Evolutionary conservation across 2,329 filamentous ascomycete species (phyloP), one percentile per base, ranked within the genome.

Genomic region (Hymenoscyphus fraxineus): DNA sequence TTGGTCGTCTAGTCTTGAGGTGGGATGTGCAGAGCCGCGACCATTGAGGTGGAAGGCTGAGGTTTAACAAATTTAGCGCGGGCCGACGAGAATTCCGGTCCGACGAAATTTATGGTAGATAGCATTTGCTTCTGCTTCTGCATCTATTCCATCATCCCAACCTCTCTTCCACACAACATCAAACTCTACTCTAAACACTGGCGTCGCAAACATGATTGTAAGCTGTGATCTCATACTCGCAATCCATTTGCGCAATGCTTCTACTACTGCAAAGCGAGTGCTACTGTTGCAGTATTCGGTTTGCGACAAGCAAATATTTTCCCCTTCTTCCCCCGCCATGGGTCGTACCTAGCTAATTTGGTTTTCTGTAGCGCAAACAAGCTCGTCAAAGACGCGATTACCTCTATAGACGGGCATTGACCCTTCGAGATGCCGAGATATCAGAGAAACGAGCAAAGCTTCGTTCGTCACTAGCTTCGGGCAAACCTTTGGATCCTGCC

Each of bases 401-500:
- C 77, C 87, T 99, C 72, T 96, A 97, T 78, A 88, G 94, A 66
- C 89, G 91, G 74, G 94, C 95, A 44, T 83, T 97, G 64, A 88
- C 92, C 27, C 85, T 97, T 55, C 88, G 90, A 71, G 92, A 97
- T 80, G 94, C 94, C 67, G 94, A 97, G 74, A 96, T 96, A 69
- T 91, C 90, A 64, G 92, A 96, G 76, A 97, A 97, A 77, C 84
- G 94, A 72, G 90, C 93, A 47, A 91, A 96, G 76, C 80, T 99
- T 62, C 90, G 93, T 76, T 87, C 89, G 40, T 93, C 93, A 10
- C 83, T 98, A 60, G 94, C 95, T 27, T 92, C 91, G 10, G 95
- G 95, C 69, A 96, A 95, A 75, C 90, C 92, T 9, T 80, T 97
- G 58, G 90, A 94, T 70, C 86, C 90, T 31, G 82, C 85, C 41